Evolutionary conservation across 2,329 filamentous ascomycete genomes (phyloP), one percentile per base, ranked within the genome.

Genomic region (Fusarium pininemorale): DNA sequence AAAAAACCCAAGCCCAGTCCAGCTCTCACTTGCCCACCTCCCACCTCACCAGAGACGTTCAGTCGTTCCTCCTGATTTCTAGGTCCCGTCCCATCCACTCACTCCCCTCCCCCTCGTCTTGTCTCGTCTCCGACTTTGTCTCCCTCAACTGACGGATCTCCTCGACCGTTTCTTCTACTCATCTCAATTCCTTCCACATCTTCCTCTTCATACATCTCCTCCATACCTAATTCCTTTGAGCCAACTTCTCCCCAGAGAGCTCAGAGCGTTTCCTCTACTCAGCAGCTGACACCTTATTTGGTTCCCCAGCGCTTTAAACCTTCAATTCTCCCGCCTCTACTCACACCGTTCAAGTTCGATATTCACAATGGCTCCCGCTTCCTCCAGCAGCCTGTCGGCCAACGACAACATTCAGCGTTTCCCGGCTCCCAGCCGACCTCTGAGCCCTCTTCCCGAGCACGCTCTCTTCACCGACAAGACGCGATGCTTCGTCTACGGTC

Each of bases 361-460:
- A 67, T 73, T 76, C 73, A 68, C 72, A 81, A 92, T 92, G 88
- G 85, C 89, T 84, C 74, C 84, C 80, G 87, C 86, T 81, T 87
- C 87, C 82, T 83, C 83, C 79, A 82, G 86, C 78, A 85, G 85
- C 80, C 84, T 89, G 75, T 94, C 93, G 83, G 95, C 94, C 85
- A 98, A 99, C 89, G 96, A 99, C 89, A 98, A 98, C 88, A 98
- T 99, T 87, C 93, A 93, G 85, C 95, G 96, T 80, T 99, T 99
- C 85, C 90, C 92, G 80, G 94, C 96, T 81, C 94, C 96, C 79
- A 98, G 94, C 88, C 91, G 96, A 82, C 94, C 95, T 75, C 85
- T 97, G 87, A 98, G 93, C 89, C 96, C 96, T 79, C 91, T 93
- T 74, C 92, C 94, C 77, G 89, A 91, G 81, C 94, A 98, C 86